phyloP scores from a whole-genome alignment of 331 rosid species.

The Quercus tomentella region DNA sequence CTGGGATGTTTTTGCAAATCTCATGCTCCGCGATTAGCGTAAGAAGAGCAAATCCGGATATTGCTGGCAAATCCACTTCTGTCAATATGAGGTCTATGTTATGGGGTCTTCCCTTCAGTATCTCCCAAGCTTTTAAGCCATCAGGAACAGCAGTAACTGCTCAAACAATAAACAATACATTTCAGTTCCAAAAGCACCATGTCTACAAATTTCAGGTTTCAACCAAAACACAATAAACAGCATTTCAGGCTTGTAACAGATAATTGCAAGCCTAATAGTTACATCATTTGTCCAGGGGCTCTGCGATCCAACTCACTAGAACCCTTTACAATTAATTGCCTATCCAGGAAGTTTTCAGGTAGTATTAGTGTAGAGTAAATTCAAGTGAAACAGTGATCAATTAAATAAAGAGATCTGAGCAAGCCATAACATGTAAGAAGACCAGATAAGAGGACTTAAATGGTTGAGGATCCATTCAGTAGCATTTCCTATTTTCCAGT shows the following conservation, averaged over 20 bases:
- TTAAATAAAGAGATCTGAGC: background rate
- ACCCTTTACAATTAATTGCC: background rate
- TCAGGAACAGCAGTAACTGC: slow-evolving; percentile 94
- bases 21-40: slow-evolving; percentile 86
- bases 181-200: slow-evolving; percentile 6
- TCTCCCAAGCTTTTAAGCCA: slow-evolving; percentile 95
- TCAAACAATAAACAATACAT: slow-evolving; percentile 22
- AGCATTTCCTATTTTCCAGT: background rate
- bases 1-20: slow-evolving; percentile 85
- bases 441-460: background rate
- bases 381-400: background rate
- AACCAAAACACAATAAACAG: background rate
- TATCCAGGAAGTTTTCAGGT: background rate
- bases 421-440: background rate
- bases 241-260: slow-evolving; percentile 12
- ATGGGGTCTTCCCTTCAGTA: slow-evolving; percentile 68
- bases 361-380: background rate
- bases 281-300: background rate
- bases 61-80: slow-evolving; percentile 89
- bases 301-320: background rate
- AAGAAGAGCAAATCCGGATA: slow-evolving; percentile 92
- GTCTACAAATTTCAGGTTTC: background rate
- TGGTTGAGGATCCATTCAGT: background rate
- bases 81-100: slow-evolving; percentile 78
- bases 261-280: background rate